Evolutionary conservation across 495 filamentous ascomycete genomes (phyloP).

Genomic region (Neurospora sp.): DNA sequence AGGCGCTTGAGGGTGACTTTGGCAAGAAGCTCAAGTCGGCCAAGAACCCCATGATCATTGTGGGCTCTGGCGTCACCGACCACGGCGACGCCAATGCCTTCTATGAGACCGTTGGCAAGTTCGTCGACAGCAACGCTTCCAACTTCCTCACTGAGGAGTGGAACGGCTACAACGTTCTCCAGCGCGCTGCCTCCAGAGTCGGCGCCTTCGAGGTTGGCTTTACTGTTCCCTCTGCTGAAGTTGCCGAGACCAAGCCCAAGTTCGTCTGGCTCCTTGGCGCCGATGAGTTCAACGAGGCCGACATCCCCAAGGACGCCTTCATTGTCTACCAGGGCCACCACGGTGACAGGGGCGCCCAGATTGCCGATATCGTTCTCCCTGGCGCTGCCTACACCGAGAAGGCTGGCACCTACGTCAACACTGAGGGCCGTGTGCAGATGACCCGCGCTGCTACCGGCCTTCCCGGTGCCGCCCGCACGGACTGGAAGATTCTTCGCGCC

Average conservation of each 20-base stretch:
- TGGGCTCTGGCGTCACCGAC: constrained; percentile 82
- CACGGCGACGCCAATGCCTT: constrained; percentile 84
- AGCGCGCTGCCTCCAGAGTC: constrained; percentile 79
- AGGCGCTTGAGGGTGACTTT: constrained; percentile 72
- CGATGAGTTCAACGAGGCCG: constrained; percentile 69
- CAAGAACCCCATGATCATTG: constrained; percentile 87
- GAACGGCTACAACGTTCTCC: constrained; percentile 96
- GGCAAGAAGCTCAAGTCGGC: constrained; percentile 85
- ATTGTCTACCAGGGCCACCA: constrained; percentile 98
- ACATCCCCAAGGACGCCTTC: constrained; percentile 89
- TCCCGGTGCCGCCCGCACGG: constrained; percentile 80
- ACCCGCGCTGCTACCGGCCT: constrained; percentile 76
- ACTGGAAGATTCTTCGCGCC: constrained; percentile 98
- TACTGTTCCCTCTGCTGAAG: constrained; percentile 63
- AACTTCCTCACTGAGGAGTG: constrained; percentile 86
- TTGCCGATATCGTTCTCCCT: constrained; percentile 89
- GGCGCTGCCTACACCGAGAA: constrained; percentile 96
- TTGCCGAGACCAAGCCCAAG: constrained; percentile 77
- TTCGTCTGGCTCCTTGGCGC: constrained; percentile 95
- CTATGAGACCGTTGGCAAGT: constrained; percentile 77
- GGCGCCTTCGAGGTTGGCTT: constrained; percentile 96
- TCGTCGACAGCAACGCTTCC: constrained; percentile 80
- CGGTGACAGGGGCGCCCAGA: constrained; percentile 82
- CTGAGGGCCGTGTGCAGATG: constrained; percentile 90
- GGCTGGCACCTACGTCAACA: constrained; percentile 93